These are phyloP conservation scores for Fraxinus paxiana DNA, from an alignment of 305 asterid genomes.

Conservation along the genomic window DNA sequence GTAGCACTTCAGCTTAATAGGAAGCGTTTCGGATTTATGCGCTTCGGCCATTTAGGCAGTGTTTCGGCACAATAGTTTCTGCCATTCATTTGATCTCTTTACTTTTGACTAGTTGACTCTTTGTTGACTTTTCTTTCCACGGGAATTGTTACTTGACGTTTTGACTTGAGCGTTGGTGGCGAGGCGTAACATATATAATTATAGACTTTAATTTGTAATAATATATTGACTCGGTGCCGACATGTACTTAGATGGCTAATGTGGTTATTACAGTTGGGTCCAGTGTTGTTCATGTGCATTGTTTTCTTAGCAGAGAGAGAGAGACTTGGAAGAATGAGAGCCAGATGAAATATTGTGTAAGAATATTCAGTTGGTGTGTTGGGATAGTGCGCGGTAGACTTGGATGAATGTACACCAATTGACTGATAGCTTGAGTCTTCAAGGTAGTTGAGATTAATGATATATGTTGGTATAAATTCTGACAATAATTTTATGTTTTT, in stretches of 20 bases:
- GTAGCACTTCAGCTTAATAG: background rate
- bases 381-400: conserved; percentile 13
- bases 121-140: background rate
- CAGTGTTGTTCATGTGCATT: conserved; percentile 24
- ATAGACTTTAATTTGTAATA: background rate
- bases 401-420: conserved; percentile 20
- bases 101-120: background rate
- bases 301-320: conserved; percentile 15
- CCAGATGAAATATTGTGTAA: conserved; percentile 27
- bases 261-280: conserved; percentile 22
- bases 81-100: background rate
- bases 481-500: background rate
- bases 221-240: background rate
- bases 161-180: background rate
- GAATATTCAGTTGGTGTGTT: conserved; percentile 3
- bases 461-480: background rate
- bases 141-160: background rate
- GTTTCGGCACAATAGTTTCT: background rate
- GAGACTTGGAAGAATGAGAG: conserved; percentile 43
- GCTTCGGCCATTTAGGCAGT: background rate
- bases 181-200: no score
- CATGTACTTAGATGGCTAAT: background rate
- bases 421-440: background rate
- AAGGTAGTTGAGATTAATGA: background rate
- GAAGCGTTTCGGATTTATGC: background rate